Evolutionary conservation across 768 basidiomycete species (phyloP).

Genomic region (Psilocybe subaeruginosa): DNA sequence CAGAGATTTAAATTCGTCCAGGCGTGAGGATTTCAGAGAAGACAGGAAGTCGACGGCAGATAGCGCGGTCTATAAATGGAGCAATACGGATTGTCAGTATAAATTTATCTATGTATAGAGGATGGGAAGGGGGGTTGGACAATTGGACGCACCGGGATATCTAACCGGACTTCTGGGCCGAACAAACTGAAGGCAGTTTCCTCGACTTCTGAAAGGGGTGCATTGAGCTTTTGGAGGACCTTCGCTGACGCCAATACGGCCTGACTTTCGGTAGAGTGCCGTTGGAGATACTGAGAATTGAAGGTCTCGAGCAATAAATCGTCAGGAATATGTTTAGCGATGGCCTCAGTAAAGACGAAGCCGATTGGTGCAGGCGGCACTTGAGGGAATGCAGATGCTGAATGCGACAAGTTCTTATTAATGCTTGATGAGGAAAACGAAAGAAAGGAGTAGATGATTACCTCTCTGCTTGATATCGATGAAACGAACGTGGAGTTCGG

Average conservation of each 20-base stretch:
- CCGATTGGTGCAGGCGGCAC: slow-evolving; percentile 48
- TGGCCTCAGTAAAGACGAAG: slow-evolving; percentile 47
- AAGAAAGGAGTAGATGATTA: slow-evolving; percentile 29
- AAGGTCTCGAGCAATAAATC: slow-evolving; percentile 63
- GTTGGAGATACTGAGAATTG: slow-evolving; percentile 79
- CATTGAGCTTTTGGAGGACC: slow-evolving; percentile 49
- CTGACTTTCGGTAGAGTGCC: slow-evolving; percentile 47
- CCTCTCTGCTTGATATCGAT: slow-evolving; percentile 63
- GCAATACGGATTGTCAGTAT: not conserved
- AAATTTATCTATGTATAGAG: not conserved
- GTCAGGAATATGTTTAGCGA: slow-evolving; percentile 57
- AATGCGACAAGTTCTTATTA: not conserved
- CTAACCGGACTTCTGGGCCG: slow-evolving; percentile 41
- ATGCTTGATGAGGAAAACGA: not conserved
- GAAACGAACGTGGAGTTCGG: slow-evolving; percentile 73
- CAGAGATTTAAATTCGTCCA: slow-evolving; percentile 61
- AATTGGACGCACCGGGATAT: slow-evolving; percentile 45
- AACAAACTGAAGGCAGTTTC: slow-evolving; percentile 53
- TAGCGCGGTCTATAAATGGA: slow-evolving; percentile 49
- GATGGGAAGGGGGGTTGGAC: not conserved
- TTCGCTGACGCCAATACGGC: slow-evolving; percentile 69
- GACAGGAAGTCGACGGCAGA: slow-evolving; percentile 51
- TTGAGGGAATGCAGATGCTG: slow-evolving; percentile 51
- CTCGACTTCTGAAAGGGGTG: slow-evolving; percentile 64
- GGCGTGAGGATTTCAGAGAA: slow-evolving; percentile 51